Base-by-base conservation (phyloP, 768 basidiomycete species). In the Tricholomella constricta region DNA sequence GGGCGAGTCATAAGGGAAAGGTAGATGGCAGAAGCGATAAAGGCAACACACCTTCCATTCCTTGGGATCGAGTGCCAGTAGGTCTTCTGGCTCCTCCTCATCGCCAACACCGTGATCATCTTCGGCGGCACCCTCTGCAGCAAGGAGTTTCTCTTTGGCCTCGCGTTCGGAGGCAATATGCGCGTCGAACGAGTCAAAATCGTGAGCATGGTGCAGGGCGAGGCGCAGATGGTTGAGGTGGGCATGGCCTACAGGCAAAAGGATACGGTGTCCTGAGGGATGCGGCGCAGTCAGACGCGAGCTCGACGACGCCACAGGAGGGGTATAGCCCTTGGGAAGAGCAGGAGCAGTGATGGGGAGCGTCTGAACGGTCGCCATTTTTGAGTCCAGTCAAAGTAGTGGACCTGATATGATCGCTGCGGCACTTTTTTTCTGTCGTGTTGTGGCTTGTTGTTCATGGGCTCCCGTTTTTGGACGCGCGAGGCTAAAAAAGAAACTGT, bases 101-200 rank as follows among this genome's bases (percentile, higher is more conserved):
- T 93, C 89, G 1, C 94, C 95, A 6, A 98, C 88, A 25, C 94
- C 96, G 11, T 93, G 84, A 75, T 95, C 94, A 62, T 91, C 90
- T 56, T 89, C 89, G 3, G 65, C 69, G n/a, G 77, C 83, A 58
- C 80, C 78, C 15, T 83, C 72, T 4, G 76, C 75, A 48, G 79
- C 74, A 29, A 79, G 69, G 31, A 78, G 81, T 62, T 73, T 69
- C 26, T 67, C 63, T 51, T 76, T 74, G 3, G 64, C 72, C 8
- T 72, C 70, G 20, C 67, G 65, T 52, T 76, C 76, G 1, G 67
- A 70, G 5, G 69, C 69, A 42, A 82, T 69, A 64, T 81, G 78
- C 62, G 79, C 79, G 73, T 98, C 94, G 60, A 94, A 81, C 48
- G 91, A 84, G 45, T 85, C 86, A 66, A 97, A 95, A 1, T 92